Percentiles rank a stretch among this genome's conserved stretches.
phyloP scores from a whole-genome alignment of 768 basidiomycete species.

The Termitomyces sp. region DNA sequence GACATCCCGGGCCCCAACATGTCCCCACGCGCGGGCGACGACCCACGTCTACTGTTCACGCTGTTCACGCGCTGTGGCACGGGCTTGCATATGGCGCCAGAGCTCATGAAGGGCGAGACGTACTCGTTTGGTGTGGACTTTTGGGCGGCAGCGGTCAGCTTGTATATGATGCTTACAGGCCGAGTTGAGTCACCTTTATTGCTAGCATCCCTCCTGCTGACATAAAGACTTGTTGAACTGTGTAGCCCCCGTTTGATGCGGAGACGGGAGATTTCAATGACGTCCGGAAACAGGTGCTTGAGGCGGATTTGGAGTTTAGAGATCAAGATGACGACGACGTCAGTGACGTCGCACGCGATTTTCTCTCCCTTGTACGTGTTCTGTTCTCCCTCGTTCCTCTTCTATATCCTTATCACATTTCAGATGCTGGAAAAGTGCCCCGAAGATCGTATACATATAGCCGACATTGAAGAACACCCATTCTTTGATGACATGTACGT shows the following conservation, averaged over 20 bases:
- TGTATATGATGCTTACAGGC: constrained; percentile 1
- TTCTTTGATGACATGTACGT: neutral
- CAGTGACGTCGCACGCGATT: neutral
- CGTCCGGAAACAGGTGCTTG: neutral
- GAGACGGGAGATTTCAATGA: neutral
- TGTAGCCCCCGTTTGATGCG: neutral
- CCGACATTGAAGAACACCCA: neutral
- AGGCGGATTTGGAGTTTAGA: neutral
- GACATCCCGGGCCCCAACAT: neutral
- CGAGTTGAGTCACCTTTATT: neutral
- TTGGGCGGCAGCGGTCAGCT: neutral
- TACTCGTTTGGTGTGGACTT: neutral
- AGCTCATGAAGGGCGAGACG: neutral
- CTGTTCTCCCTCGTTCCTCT: neutral
- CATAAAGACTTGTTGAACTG: neutral
- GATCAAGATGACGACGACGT: neutral
- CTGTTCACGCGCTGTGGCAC: neutral
- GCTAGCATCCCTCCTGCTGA: no score
- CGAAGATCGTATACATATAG: neutral
- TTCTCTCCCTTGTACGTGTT: neutral
- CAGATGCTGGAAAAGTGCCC: neutral
- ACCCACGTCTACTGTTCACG: neutral
- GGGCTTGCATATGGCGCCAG: neutral
- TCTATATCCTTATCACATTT: no score
- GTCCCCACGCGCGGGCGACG: neutral